Conservation (phyloP, 73 alveolate species). For the Paramecium primaurelia region DNA sequence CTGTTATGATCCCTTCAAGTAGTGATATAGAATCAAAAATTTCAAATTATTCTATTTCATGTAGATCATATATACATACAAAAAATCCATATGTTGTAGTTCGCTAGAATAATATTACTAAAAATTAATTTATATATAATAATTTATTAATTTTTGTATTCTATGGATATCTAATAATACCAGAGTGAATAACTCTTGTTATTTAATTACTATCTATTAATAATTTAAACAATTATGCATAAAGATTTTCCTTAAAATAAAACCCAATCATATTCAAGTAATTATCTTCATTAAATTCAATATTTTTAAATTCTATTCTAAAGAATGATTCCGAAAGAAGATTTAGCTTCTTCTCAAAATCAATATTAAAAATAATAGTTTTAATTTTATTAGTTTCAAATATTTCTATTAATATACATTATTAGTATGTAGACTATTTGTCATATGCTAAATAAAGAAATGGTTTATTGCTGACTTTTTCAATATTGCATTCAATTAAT, state of each 20-base stretch:
- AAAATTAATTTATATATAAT: too few species aligned
- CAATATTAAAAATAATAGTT: not conserved
- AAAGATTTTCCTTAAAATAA: too few species aligned
- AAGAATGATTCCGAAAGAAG: too few species aligned
- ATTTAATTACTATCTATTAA: not conserved
- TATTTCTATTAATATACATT: too few species aligned
- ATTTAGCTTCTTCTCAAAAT: not conserved
- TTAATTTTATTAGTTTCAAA: too few species aligned
- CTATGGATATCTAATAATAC: not conserved
- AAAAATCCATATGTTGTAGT: not conserved
- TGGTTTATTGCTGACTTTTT: not conserved
- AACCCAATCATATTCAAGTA: not conserved
- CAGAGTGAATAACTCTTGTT: not conserved
- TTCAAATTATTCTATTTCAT: not conserved
- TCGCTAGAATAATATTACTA: too few species aligned
- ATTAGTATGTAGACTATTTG: not conserved
- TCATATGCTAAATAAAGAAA: not conserved
- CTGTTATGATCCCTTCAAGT: not conserved
- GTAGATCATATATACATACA: not conserved
- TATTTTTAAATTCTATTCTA: too few species aligned
- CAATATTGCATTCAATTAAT: not conserved
- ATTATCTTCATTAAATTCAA: not conserved
- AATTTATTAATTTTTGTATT: not conserved
- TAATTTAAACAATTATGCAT: not conserved
- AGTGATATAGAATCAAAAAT: not conserved